Base-by-base conservation (phyloP, 176 grass and related monocot genomes). In the Cenchrus fungigraminus region DNA sequence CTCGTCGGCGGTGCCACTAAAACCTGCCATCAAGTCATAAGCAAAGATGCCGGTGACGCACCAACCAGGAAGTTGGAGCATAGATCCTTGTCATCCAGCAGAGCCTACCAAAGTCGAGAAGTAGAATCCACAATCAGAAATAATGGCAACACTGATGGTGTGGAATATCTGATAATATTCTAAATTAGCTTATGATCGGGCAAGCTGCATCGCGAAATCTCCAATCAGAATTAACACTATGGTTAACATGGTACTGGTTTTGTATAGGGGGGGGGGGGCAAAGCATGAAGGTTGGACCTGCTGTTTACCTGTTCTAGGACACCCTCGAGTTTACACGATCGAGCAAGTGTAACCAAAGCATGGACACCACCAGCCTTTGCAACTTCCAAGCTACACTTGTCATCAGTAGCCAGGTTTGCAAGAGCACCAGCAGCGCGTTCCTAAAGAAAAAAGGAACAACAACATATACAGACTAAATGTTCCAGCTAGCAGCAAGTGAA, bases 351-450 rank as follows among this genome's bases (percentile, higher is more conserved):
- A 66, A 99, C 94, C 86, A 99, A 88, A 91, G 97, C 97, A 90
- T 92, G 91, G 49, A 99, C 92, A 82, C 97, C 97, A 79, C 97
- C 97, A 86, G 97, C 88, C 66, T 87, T 90, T 68, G 97, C 97
- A 80, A 99, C 92, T 86, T 99, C 97, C 88, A 99, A 82, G 76
- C 97, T 99, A 59, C 97, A 99, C 78, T 99, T 99, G 81, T 99
- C 94, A 66, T 99, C 97, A 86, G 97, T 94, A 84, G 97, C 97
- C 68, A 99, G 79, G 88, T 99, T 99, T 82, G 97, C 97, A 77
- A 99, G 90, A 12, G 93, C 97, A 68, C 97, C 97, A 79, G 97
- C 94, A 76, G 97, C 97, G 67, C 97, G 92, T 94, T 99, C 97
- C 97, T 99, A 85, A 80, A 81, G n/a, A 25, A 82, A 86, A 77